Evolutionary conservation across 1,284 basidiomycete genomes (phyloP).

Genomic region (Calocybe gambosa): DNA sequence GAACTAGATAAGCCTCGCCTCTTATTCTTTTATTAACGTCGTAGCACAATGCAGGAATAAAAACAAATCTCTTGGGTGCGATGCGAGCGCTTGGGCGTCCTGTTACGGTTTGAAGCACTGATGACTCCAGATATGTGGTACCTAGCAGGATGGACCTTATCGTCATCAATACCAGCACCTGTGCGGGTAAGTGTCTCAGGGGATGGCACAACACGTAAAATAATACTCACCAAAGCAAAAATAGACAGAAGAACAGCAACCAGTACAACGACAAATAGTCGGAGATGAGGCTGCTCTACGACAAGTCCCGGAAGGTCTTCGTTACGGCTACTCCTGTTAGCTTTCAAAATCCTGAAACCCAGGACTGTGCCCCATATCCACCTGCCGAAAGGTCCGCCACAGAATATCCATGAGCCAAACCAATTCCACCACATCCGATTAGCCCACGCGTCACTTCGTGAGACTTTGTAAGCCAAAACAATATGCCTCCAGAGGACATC

Average conservation of each 20-base stretch:
- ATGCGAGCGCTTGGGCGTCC: constrained; percentile 7
- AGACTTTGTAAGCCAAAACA: constrained; percentile 27
- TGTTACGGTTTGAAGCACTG: constrained; percentile 8
- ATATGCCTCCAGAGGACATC: constrained; percentile 27
- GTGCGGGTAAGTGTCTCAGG: background rate
- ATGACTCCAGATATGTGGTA: constrained; percentile 29
- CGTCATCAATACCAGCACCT: constrained; percentile 27
- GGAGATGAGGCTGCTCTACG: constrained; percentile 36
- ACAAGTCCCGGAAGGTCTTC: constrained; percentile 19
- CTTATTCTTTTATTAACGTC: background rate
- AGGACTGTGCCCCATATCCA: constrained; percentile 37
- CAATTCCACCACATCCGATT: constrained; percentile 41
- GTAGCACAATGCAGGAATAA: constrained; percentile 8
- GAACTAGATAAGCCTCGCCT: constrained; percentile 16
- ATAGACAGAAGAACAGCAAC: constrained; percentile 28
- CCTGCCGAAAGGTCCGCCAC: constrained; percentile 42
- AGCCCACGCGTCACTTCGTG: constrained; percentile 30
- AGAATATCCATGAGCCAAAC: constrained; percentile 43
- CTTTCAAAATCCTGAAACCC: constrained; percentile 32
- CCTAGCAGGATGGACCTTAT: constrained; percentile 26
- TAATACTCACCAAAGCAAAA: constrained; percentile 34
- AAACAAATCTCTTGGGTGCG: constrained; percentile 8
- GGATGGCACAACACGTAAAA: background rate
- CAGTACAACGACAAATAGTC: constrained; percentile 24
- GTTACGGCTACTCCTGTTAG: constrained; percentile 6